Percentiles rank a stretch among this genome's conserved stretches.
phyloP scores from a whole-genome alignment of 352 stramenopile genomes.

The Globisporangium perplexum region DNA sequence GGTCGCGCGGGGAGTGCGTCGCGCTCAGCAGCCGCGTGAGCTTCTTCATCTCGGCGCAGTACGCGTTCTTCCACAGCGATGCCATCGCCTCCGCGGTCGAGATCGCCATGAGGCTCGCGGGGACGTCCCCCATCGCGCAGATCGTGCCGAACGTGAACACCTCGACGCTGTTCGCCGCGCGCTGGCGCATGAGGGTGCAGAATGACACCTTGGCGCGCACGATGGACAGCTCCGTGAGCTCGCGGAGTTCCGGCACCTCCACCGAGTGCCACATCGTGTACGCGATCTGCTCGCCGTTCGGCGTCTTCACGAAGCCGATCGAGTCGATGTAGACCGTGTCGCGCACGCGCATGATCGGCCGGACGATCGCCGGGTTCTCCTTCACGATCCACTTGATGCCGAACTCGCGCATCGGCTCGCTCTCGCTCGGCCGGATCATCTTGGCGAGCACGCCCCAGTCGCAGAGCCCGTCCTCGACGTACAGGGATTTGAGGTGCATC shows the following conservation, averaged over 20 bases:
- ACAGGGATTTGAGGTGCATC: slow-evolving; percentile 47
- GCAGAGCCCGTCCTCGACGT: slow-evolving; percentile 39
- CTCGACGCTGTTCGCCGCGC: slow-evolving; percentile 33
- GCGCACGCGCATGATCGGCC: slow-evolving; percentile 36
- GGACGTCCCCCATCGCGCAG: slow-evolving; percentile 2
- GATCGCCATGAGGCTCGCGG: neutral
- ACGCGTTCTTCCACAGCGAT: slow-evolving; percentile 6
- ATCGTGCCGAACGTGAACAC: slow-evolving; percentile 23
- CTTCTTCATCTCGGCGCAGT: slow-evolving; percentile 11
- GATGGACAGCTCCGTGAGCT: slow-evolving; percentile 25
- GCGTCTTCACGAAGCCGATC: neutral
- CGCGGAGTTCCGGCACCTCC: slow-evolving; percentile 36
- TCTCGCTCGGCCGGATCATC: slow-evolving; percentile 23
- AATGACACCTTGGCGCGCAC: slow-evolving; percentile 48
- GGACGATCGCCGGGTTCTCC: slow-evolving; percentile 25
- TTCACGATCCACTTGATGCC: slow-evolving; percentile 51
- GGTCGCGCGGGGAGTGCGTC: neutral
- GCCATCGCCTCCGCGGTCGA: neutral
- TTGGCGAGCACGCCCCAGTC: slow-evolving; percentile 34
- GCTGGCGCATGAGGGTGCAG: slow-evolving; percentile 42
- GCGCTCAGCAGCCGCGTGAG: slow-evolving; percentile 7
- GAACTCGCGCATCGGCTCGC: slow-evolving; percentile 31
- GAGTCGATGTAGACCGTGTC: slow-evolving; percentile 58
- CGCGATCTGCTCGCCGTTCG: neutral
- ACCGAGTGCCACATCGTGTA: slow-evolving; percentile 45